These are phyloP conservation scores for Metschnikowia corniflorae DNA, from an alignment of 805 yeast genomes.

Conservation along the genomic window DNA sequence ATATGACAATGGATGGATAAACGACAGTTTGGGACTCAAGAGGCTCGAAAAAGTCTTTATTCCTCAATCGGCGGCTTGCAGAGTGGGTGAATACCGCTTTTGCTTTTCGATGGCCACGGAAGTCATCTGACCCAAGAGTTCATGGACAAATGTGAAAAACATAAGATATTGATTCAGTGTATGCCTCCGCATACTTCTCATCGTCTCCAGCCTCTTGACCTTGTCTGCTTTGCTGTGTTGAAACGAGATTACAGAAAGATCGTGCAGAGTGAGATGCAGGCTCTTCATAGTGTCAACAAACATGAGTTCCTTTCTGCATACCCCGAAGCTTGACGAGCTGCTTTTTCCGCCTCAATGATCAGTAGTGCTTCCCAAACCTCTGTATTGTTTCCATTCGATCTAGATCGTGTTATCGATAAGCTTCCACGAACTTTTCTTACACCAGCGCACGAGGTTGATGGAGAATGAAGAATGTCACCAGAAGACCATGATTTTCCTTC, in stretches of 20 bases:
- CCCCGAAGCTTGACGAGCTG: not conserved
- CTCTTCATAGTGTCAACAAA: too few relatives aligned
- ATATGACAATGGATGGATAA: too few relatives aligned
- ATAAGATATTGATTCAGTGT: conserved; percentile 1
- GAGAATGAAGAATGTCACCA: too few relatives aligned
- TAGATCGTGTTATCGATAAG: not conserved
- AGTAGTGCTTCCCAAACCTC: not conserved
- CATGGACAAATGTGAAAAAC: not conserved
- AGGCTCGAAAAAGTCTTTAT: too few relatives aligned
- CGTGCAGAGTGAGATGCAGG: too few relatives aligned
- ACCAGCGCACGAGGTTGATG: too few relatives aligned
- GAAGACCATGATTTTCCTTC: too few relatives aligned
- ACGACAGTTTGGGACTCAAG: too few relatives aligned
- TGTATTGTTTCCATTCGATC: not conserved
- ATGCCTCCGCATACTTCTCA: conserved; percentile 1
- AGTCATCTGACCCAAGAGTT: conserved; percentile 1
- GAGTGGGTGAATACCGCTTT: too few relatives aligned
- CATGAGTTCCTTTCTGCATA: not conserved
- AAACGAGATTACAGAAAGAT: too few relatives aligned
- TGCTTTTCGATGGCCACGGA: conserved; percentile 3
- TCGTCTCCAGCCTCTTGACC: not conserved
- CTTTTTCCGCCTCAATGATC: not conserved
- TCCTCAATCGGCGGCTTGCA: too few relatives aligned
- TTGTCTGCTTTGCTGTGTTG: not conserved
- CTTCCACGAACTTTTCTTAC: too few relatives aligned